Evolutionary conservation across 805 yeast genomes (phyloP).

Genomic region (Ogataea henricii): DNA sequence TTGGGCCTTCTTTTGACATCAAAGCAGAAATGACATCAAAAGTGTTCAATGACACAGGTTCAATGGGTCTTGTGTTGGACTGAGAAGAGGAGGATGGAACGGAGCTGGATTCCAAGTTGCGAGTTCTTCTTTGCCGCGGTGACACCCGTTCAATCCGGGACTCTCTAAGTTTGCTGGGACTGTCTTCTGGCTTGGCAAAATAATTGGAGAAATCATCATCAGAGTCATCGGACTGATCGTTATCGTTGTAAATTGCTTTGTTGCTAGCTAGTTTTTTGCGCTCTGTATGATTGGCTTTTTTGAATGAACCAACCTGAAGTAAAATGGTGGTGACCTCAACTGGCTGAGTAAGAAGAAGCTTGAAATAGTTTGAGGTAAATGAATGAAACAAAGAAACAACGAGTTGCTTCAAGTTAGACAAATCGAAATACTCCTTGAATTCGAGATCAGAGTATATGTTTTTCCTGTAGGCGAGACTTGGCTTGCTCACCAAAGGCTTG

Average conservation of each 20-base stretch:
- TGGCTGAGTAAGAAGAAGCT: conserved; percentile 78
- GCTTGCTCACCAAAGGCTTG: conserved; percentile 24
- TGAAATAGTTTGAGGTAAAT: conserved; percentile 67
- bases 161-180: conserved; percentile 26
- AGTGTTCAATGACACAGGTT: conserved; percentile 62
- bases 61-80: conserved; percentile 30
- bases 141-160: conserved; percentile 34
- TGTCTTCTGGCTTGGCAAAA: conserved; percentile 27
- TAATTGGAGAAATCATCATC: conserved; percentile 26
- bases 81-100: neutral
- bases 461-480: conserved; percentile 25
- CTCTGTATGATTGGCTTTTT: conserved; percentile 19
- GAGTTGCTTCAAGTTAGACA: conserved; percentile 56
- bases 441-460: conserved; percentile 60
- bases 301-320: conserved; percentile 76
- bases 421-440: conserved; percentile 65
- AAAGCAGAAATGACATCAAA: conserved; percentile 65
- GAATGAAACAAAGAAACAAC: conserved; percentile 58
- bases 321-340: conserved; percentile 80
- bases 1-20: conserved; percentile 68
- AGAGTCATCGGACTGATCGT: conserved; percentile 43
- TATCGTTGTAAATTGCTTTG: conserved; percentile 19
- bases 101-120: neutral
- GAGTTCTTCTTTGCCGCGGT: conserved; percentile 3
- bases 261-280: neutral